phyloP scores from a whole-genome alignment of 1,284 basidiomycete species.

The Baeospora myosura region DNA sequence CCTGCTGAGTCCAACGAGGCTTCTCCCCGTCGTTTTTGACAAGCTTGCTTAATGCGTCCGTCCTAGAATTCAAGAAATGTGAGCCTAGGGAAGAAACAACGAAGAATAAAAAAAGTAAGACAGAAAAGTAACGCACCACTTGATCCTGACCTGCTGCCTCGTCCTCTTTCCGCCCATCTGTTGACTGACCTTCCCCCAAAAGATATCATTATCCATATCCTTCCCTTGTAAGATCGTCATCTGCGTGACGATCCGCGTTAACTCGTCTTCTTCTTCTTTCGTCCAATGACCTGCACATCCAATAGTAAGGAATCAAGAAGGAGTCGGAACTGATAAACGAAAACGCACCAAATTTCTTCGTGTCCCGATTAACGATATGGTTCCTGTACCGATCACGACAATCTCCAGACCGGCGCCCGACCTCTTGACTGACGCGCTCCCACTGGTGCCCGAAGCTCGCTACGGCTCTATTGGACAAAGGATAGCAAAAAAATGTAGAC shows the following conservation, averaged over 20 bases:
- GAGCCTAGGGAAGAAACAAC: not conserved
- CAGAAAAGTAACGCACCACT: conserved; percentile 51
- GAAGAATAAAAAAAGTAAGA: not conserved
- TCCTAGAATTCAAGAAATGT: conserved; percentile 36
- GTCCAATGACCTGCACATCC: conserved; percentile 50
- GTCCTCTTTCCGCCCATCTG: conserved; percentile 69
- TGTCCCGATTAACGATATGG: conserved; percentile 57
- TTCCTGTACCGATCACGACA: conserved; percentile 82
- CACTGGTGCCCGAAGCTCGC: conserved; percentile 65
- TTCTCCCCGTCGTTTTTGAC: conserved; percentile 62
- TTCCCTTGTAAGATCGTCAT: conserved; percentile 64
- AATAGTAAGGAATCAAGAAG: conserved; percentile 2
- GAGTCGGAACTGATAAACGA: conserved; percentile 1
- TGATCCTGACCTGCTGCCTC: conserved; percentile 76
- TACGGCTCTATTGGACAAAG: conserved; percentile 45
- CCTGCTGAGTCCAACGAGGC: conserved; percentile 66
- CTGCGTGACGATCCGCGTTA: conserved; percentile 64
- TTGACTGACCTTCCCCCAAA: conserved; percentile 71
- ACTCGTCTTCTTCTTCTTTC: conserved; percentile 63
- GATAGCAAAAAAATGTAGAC: too few species aligned
- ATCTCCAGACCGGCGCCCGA: conserved; percentile 69
- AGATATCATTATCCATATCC: conserved; percentile 68
- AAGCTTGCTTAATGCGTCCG: conserved; percentile 63
- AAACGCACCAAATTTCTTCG: conserved; percentile 41
- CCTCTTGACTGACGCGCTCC: conserved; percentile 62